Conservation (phyloP, 345 rosid genomes). For the Geranium brycei region DNA sequence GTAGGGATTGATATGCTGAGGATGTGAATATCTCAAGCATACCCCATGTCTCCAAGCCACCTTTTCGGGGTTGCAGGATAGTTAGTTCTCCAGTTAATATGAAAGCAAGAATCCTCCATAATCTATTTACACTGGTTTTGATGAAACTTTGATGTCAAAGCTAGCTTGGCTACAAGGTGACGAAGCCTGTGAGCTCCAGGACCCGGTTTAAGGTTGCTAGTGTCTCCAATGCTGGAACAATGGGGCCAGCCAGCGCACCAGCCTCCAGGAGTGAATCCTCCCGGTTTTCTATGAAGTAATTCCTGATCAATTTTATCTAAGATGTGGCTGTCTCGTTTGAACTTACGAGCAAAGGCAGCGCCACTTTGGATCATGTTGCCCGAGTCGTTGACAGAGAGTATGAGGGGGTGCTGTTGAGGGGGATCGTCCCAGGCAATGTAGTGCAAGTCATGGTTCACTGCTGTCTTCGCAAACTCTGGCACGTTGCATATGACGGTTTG, state of each 20-base stretch:
- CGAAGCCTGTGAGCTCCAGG: constrained; percentile 61
- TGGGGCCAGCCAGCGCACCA: constrained; percentile 74
- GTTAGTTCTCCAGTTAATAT: too few species aligned
- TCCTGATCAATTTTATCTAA: constrained; percentile 64
- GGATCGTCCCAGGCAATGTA: constrained; percentile 93
- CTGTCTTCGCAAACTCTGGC: constrained; percentile 57
- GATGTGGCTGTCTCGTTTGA: constrained; percentile 41
- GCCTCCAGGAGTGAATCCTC: constrained; percentile 78
- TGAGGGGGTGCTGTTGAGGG: constrained; percentile 84
- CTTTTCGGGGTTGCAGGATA: too few species aligned
- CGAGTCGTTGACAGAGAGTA: constrained; percentile 61
- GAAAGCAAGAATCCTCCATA: not conserved
- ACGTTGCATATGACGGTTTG: constrained; percentile 15
- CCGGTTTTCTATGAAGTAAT: constrained; percentile 47
- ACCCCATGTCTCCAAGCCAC: too few species aligned
- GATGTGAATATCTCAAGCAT: too few species aligned
- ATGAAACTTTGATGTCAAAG: constrained; percentile 30
- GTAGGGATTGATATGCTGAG: too few species aligned
- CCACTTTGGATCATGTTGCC: constrained; percentile 54
- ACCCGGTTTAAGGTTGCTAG: constrained; percentile 50
- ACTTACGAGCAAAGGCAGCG: constrained; percentile 86
- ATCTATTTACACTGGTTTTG: constrained; percentile 64
- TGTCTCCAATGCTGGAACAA: constrained; percentile 59
- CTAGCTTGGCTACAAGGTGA: constrained; percentile 44
- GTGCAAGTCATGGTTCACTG: constrained; percentile 82